Evolutionary conservation across 2,329 filamentous ascomycete genomes (phyloP), one percentile per base, ranked within the genome.

Genomic region (Penicillium sp.): DNA sequence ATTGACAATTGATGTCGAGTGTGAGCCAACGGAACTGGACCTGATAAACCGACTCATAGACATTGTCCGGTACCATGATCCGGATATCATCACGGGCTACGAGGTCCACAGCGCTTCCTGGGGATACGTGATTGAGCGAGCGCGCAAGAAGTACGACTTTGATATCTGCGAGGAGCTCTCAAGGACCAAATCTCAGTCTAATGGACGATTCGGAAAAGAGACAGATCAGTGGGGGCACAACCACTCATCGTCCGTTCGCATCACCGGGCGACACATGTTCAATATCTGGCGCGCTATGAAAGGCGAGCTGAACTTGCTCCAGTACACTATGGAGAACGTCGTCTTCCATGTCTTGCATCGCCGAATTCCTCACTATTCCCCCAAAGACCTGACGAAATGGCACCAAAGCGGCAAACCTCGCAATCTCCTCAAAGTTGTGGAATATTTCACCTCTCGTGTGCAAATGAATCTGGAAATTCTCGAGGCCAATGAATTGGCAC

Each of bases 281-380:
- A 97, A 97, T 65, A 89, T 97, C 45, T 97, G 94, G 92, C 85
- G 93, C 66, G 92, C 92, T 0, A 97, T 99, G 92, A 85, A 91
- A 57, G 85, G 88, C n/a, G 93, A 97, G 74, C 77, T 99, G 29
- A 95, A 92, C 65, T 78, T 99, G 29, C 81, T 96, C 11, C 92
- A 97, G 70, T 97, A 99, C 70, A 96, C 90, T 0, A 89, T 97
- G 85, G 94, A 97, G 73, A 97, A 96, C 67, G 91, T 97, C 4
- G 90, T 86, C 0, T 97, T 95, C 79, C 92, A 97, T 75, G 75
- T 97, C 1, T 81, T 99, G 2, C 92, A 96, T 65, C 86, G 86
- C 33, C 86, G 93, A 3, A 89, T 97, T 49, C 94, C 94, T 6
- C 91, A 96, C 71, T 97, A 96, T 71, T 81, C 87, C 2, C 90